Percentiles rank a stretch among this genome's conserved stretches.
These are phyloP conservation scores for Lyophyllum atratum DNA, from an alignment of 768 basidiomycete species.

Conservation along the genomic window DNA sequence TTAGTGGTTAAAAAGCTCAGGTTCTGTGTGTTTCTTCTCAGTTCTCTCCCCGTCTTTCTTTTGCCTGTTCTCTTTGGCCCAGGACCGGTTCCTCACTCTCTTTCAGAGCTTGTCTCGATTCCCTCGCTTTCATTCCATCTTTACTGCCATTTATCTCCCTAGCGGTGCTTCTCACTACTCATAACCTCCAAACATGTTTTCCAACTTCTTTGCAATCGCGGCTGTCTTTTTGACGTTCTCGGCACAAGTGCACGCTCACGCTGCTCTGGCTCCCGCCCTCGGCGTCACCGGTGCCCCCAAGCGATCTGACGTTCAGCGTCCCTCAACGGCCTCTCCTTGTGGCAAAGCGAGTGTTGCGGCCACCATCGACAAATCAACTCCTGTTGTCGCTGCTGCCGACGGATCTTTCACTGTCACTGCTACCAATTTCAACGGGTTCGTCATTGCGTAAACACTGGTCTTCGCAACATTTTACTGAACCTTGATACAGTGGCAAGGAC, in stretches of 20 bases:
- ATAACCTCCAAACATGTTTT: constrained; percentile 14
- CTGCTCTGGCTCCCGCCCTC: constrained; percentile 43
- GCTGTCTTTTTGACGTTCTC: constrained; percentile 10
- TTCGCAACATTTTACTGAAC: not conserved
- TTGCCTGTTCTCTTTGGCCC: constrained; percentile 9
- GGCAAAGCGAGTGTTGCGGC: constrained; percentile 35
- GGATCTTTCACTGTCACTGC: constrained; percentile 42
- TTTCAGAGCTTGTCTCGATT: constrained; percentile 9
- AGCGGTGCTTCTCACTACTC: not conserved
- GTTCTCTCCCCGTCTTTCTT: constrained; percentile 1
- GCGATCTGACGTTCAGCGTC: constrained; percentile 28
- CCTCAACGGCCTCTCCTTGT: not conserved
- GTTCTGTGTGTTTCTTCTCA: not conserved
- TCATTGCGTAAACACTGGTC: not conserved
- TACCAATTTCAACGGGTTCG: constrained; percentile 50
- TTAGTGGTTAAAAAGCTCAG: not conserved
- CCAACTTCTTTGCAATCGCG: constrained; percentile 8
- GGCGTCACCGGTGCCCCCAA: constrained; percentile 31
- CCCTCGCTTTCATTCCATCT: constrained; percentile 3
- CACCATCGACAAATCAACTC: constrained; percentile 38
- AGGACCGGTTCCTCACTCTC: constrained; percentile 20
- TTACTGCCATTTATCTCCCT: not conserved
- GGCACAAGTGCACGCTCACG: constrained; percentile 20
- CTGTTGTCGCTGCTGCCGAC: constrained; percentile 37
- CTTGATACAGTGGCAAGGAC: constrained; percentile 38